A percentile compares a stretch with the other conserved stretches of the same genome.
These are phyloP conservation scores for Venturia oleaginea DNA, from an alignment of 2,329 filamentous ascomycete species.

Conservation along the genomic window DNA sequence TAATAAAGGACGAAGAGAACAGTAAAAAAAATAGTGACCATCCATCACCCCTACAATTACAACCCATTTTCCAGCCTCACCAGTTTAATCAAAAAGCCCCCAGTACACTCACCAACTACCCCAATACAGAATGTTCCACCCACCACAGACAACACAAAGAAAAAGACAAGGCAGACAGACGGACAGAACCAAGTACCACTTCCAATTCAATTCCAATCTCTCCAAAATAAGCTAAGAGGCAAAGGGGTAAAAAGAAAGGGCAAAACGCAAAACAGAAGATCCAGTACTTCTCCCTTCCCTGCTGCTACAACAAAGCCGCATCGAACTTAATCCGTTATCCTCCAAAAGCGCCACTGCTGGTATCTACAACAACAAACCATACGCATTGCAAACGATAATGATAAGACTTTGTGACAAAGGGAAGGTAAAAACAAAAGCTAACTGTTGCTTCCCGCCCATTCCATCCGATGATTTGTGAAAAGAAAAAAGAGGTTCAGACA, in stretches of 20 bases:
- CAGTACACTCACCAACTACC: too few relatives aligned
- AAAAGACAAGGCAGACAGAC: too few relatives aligned
- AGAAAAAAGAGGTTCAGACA: background rate
- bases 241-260: background rate
- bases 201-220: slow-evolving; percentile 1
- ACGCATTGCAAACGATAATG: background rate
- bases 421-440: background rate
- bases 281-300: background rate
- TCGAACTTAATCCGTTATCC: background rate
- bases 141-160: too few relatives aligned
- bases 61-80: too few relatives aligned
- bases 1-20: too few relatives aligned
- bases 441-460: background rate
- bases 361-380: slow-evolving; percentile 4
- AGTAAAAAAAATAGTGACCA: too few relatives aligned
- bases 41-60: too few relatives aligned
- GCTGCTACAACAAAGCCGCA: background rate
- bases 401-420: slow-evolving; percentile 1
- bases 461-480: background rate
- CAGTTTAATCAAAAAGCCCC: too few relatives aligned
- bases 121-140: too few relatives aligned
- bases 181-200: background rate
- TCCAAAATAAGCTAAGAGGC: background rate
- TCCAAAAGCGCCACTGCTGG: slow-evolving; percentile 2
- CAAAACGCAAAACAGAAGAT: background rate